Conservation (phyloP, 176 grass and related monocot genomes). For the Metroxylon sagu region DNA sequence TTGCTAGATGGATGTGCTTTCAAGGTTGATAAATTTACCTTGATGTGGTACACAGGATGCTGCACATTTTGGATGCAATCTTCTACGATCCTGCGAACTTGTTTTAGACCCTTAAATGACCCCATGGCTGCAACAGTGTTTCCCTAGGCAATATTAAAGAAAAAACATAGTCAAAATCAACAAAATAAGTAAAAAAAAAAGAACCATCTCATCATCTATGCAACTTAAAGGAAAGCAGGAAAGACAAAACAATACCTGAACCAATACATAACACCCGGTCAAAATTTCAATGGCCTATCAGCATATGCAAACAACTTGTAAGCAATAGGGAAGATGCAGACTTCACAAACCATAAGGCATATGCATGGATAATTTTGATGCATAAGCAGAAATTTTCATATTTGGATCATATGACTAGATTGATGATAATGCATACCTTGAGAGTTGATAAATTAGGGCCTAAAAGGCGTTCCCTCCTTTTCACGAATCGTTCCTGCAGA, state of each 20-base stretch:
- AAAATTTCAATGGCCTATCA: constrained; percentile 91
- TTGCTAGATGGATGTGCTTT: too few species aligned
- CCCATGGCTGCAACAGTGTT: constrained; percentile 93
- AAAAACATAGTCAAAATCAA: not conserved
- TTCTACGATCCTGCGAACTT: constrained; percentile 76
- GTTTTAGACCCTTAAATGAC: constrained; percentile 84
- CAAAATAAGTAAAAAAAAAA: not conserved
- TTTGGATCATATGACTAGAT: not conserved
- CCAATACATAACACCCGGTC: constrained; percentile 91
- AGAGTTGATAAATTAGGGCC: constrained; percentile 92
- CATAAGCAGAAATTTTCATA: not conserved
- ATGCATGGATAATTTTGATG: too few species aligned
- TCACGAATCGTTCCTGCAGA: constrained; percentile 86
- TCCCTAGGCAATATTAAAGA: constrained; percentile 34
- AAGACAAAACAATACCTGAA: constrained; percentile 59
- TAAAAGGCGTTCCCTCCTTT: constrained; percentile 93
- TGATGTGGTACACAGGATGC: constrained; percentile 98
- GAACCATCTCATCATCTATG: not conserved
- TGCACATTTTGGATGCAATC: constrained; percentile 77
- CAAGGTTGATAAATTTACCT: constrained; percentile 31
- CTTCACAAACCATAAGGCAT: too few species aligned
- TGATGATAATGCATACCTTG: constrained; percentile 39
- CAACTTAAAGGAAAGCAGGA: constrained; percentile 8
- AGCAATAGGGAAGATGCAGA: not conserved
- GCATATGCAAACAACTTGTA: constrained; percentile 2